Percentiles rank a stretch among this genome's conserved stretches.
phyloP scores from a whole-genome alignment of 2,329 filamentous ascomycete species.

The Leptosphaerulina australis region DNA sequence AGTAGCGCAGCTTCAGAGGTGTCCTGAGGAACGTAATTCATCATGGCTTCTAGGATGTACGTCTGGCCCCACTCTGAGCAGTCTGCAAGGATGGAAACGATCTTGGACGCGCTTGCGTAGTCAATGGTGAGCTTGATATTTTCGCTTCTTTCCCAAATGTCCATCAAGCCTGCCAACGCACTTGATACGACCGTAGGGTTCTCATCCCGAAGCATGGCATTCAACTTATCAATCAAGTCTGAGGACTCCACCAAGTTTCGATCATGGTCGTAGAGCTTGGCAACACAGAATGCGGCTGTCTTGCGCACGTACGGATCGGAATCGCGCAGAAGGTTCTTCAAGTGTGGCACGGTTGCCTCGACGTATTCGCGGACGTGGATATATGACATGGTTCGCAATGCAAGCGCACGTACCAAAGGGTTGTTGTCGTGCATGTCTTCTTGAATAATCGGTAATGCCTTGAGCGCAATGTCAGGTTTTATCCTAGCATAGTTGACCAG shows the following conservation, averaged over 20 bases:
- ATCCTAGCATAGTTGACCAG: conserved; percentile 95
- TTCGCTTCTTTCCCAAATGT: conserved; percentile 98
- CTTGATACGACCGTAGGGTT: conserved; percentile 98
- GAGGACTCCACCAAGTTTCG: conserved; percentile 85
- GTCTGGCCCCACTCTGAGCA: conserved; percentile 99
- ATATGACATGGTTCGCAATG: conserved; percentile 94
- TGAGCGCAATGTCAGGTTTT: conserved; percentile 91
- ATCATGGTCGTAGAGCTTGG: conserved; percentile 98
- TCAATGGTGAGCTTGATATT: conserved; percentile 98
- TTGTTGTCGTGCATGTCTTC: conserved; percentile 94
- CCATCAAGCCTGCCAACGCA: conserved; percentile 87
- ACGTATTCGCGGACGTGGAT: conserved; percentile 96
- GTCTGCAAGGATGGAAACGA: conserved; percentile 93
- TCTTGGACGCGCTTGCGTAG: conserved; percentile 96
- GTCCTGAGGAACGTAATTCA: conserved; percentile 96
- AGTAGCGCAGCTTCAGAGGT: conserved; percentile 84
- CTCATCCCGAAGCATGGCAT: conserved; percentile 87
- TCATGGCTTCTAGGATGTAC: conserved; percentile 95
- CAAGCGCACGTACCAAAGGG: conserved; percentile 88
- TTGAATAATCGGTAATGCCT: conserved; percentile 86
- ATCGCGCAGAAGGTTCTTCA: conserved; percentile 84
- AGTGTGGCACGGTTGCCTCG: conserved; percentile 82
- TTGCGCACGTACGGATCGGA: conserved; percentile 95
- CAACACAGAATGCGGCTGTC: conserved; percentile 93
- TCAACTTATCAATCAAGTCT: conserved; percentile 89